phyloP scores from a whole-genome alignment of 2,329 filamentous ascomycete species.

The Calonectria crousiana region DNA sequence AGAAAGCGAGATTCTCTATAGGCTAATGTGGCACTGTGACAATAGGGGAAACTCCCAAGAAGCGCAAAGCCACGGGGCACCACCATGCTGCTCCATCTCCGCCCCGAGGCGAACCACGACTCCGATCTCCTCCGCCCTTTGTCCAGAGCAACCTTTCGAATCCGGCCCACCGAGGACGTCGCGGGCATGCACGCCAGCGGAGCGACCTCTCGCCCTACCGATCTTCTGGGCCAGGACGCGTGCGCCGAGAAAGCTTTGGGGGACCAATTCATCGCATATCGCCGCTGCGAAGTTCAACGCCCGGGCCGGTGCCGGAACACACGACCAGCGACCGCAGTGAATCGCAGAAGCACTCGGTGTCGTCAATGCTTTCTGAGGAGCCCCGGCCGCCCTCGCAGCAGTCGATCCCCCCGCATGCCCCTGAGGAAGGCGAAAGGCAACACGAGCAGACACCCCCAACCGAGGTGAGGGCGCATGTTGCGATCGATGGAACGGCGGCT shows the following conservation, averaged over 20 bases:
- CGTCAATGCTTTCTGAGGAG: constrained; percentile 48
- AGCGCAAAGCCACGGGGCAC: constrained; percentile 78
- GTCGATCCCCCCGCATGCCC: constrained; percentile 21
- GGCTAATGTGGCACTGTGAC: constrained; percentile 55
- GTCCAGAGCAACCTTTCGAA: constrained; percentile 45
- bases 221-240: constrained; percentile 39
- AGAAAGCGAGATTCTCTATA: constrained; percentile 58
- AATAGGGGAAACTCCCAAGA: constrained; percentile 83
- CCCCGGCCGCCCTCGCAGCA: constrained; percentile 31
- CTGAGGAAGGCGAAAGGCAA: constrained; percentile 30
- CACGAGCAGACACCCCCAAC: constrained; percentile 30
- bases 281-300: constrained; percentile 40
- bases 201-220: constrained; percentile 54
- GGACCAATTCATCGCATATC: constrained; percentile 41
- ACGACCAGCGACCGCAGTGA: constrained; percentile 43
- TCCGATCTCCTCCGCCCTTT: constrained; percentile 50
- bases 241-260: constrained; percentile 43
- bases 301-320: constrained; percentile 39
- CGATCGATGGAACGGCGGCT: constrained; percentile 25
- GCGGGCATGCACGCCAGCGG: constrained; percentile 51
- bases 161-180: constrained; percentile 40
- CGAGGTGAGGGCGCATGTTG: constrained; percentile 28
- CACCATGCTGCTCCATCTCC: constrained; percentile 43
- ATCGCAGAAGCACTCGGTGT: constrained; percentile 49
- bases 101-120: constrained; percentile 45